Conservation (phyloP, 2,329 filamentous ascomycete species). For the Fonsecaea monophora region DNA sequence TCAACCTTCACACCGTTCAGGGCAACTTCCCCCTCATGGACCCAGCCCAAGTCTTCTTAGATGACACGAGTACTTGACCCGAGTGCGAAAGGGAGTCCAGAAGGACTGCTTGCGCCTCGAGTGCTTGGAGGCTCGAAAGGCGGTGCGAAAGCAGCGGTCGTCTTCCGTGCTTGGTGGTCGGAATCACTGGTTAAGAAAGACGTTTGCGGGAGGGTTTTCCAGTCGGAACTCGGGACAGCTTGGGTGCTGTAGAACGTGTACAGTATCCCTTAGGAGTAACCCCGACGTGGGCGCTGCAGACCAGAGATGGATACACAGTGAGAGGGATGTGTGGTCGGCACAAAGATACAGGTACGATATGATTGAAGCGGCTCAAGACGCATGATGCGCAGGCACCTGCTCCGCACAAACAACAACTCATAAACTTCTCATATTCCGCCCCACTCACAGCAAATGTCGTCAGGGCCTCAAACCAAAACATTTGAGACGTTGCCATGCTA, state of each 20-base stretch:
- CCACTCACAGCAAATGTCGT: constrained; percentile 5
- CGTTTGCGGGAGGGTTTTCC: neutral
- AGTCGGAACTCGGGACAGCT: neutral
- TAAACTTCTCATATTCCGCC: neutral
- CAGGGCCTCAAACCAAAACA: neutral
- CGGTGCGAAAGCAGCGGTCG: neutral
- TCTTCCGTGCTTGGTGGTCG: neutral
- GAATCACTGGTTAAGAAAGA: neutral
- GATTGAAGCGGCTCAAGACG: constrained; percentile 5
- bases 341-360: constrained; percentile 1
- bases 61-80: neutral
- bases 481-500: neutral
- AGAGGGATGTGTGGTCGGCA: constrained; percentile 1
- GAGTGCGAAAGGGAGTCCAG: neutral
- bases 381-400: neutral
- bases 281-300: neutral
- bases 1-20: neutral
- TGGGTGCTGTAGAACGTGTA: neutral
- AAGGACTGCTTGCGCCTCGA: neutral
- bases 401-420: constrained; percentile 3
- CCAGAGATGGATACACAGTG: constrained; percentile 2
- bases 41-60: neutral
- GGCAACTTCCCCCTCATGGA: neutral
- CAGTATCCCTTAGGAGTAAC: neutral
- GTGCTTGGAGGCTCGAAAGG: neutral